Base-by-base conservation (phyloP, 495 filamentous ascomycete species). In the Daldinia caldariorum region DNA sequence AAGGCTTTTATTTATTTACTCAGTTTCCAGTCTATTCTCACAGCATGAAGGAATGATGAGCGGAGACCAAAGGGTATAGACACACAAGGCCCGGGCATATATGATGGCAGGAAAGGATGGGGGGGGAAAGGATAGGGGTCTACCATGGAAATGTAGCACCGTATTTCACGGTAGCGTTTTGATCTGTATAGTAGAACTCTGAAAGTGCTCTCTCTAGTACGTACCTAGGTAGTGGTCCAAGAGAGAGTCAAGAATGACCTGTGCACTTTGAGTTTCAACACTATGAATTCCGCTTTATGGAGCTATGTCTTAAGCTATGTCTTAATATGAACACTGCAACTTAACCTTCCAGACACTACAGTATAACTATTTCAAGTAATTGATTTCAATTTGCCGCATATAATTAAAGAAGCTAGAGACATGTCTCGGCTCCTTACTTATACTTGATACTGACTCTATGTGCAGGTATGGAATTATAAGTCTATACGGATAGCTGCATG, bases 11-110 rank as follows among this genome's bases (percentile, higher is more conserved):
- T 43, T 26, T 26, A 26, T 26, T 26, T 26, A 26, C 3, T 26
- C 3, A 26, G 1, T 3, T 26, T 26, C 29, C 47, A 56, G 37
- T 62, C 26, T 41, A 13, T 66, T 70, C 53, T 38, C 41, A 53
- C 53, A 34, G 70, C 66, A 73, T 70, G 62, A 66, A 29, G 67
- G 53, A 55, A 66, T 61, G 66, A 66, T 29, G 58, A 62, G 58
- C 32, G 37, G 53, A 50, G 43, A 59, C 34, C 55, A 58, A 58
- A 39, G 38, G 59, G 51, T 61, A 72, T 72, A 72, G 69, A 72
- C 31, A 32, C 26, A n/a, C 16, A n/a, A 6, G 45, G 69, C 22
- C 38, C 39, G 39, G 55, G 55, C 37, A 63, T 39, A 53, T 38
- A 47, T 57, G 55, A 31, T 32, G 54, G 53, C 37, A 54, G 49